Conservation (phyloP, 441 rosid species). For the Pelargonium myrrhifolium region DNA sequence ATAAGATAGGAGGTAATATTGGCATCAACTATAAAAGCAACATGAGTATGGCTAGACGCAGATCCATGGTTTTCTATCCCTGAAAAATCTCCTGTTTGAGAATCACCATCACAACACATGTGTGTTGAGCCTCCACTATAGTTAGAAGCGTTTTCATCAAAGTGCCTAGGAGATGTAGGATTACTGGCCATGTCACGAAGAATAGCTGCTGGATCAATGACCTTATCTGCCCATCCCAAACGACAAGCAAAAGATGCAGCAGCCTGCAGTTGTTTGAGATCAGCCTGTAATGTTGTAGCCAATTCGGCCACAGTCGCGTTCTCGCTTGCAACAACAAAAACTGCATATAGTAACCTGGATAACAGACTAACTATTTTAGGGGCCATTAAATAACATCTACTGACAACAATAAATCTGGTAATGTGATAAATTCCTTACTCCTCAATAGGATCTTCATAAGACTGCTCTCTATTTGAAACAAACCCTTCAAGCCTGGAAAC, state of each 20-base stretch:
- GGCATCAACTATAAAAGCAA: conserved; percentile 95
- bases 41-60: conserved; percentile 50
- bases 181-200: conserved; percentile 54
- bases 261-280: conserved; percentile 85
- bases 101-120: conserved; percentile 50
- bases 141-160: conserved; percentile 57
- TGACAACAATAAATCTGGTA: conserved; percentile 19
- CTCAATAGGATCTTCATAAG: conserved; percentile 98
- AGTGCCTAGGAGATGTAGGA: conserved; percentile 54
- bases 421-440: conserved; percentile 55
- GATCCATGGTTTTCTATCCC: conserved; percentile 48
- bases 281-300: conserved; percentile 96
- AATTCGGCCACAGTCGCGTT: conserved; percentile 94
- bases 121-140: conserved; percentile 39
- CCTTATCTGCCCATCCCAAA: conserved; percentile 91
- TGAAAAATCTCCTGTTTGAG: conserved; percentile 49
- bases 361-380: conserved; percentile 27
- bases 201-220: conserved; percentile 78
- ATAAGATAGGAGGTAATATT: conserved; percentile 96
- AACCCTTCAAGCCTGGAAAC: conserved; percentile 99
- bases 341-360: conserved; percentile 87
- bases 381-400: conserved; percentile 16
- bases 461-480: conserved; percentile 95
- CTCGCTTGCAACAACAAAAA: conserved; percentile 94
- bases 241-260: conserved; percentile 99